These are phyloP conservation scores for Volvariella volvacea DNA, from an alignment of 1,284 basidiomycete genomes.

Conservation along the genomic window DNA sequence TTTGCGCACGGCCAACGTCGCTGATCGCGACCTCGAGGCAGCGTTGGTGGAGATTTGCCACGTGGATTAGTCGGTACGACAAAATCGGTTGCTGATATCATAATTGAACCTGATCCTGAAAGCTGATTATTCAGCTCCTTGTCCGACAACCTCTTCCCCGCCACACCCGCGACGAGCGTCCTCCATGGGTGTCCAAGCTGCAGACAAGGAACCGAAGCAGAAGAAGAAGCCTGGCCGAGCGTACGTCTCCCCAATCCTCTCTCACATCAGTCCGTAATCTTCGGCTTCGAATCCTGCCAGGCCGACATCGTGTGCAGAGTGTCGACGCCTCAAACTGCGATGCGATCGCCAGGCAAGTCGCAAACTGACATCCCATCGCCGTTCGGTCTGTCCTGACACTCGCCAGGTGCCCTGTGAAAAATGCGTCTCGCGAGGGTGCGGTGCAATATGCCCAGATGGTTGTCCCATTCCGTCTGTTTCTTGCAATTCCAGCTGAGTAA, in stretches of 20 bases:
- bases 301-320: conserved; percentile 69
- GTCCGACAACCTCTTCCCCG: no score
- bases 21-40: no score
- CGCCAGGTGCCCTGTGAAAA: conserved; percentile 63
- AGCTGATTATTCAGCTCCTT: no score
- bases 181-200: no score
- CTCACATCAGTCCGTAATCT: no score
- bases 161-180: no score
- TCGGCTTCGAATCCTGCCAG: conserved; percentile 8
- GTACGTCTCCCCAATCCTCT: conserved; percentile 4
- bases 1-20: no score
- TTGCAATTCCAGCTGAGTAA: conserved; percentile 4
- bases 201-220: neutral
- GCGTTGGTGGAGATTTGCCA: no score
- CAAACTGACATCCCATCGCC: neutral
- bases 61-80: no score
- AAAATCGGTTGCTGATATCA: no score
- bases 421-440: conserved; percentile 63
- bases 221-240: neutral
- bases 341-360: conserved; percentile 61
- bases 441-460: conserved; percentile 67
- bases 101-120: no score
- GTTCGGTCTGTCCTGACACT: conserved; percentile 7
- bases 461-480: conserved; percentile 10
- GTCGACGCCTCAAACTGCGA: conserved; percentile 63